These are phyloP conservation scores for Dentipellis sp. DNA, from an alignment of 768 basidiomycete genomes.

Conservation along the genomic window DNA sequence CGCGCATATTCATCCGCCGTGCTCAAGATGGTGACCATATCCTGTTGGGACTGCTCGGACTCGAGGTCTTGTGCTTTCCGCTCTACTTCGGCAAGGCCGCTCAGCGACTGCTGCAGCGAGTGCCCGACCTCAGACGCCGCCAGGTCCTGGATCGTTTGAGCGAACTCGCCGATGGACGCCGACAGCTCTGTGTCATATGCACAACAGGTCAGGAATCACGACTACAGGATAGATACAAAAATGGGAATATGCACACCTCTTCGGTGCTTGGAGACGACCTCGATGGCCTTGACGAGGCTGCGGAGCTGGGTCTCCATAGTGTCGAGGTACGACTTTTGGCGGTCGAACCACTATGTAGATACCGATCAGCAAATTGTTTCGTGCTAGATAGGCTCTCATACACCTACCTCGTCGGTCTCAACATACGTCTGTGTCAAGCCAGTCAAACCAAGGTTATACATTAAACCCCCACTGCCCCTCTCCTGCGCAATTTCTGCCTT, in stretches of 20 bases:
- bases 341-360: constrained; percentile 81
- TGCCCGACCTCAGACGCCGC: constrained; percentile 68
- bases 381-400: background rate
- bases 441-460: constrained; percentile 76
- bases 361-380: background rate
- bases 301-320: constrained; percentile 85
- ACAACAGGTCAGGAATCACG: background rate
- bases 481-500: constrained; percentile 72
- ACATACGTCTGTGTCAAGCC: constrained; percentile 74
- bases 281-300: constrained; percentile 79
- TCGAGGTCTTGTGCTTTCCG: constrained; percentile 52
- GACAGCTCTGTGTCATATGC: constrained; percentile 47
- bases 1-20: constrained; percentile 94
- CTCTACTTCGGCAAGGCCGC: constrained; percentile 66
- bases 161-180: constrained; percentile 67
- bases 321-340: constrained; percentile 77
- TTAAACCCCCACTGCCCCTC: constrained; percentile 67
- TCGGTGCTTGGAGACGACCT: constrained; percentile 76
- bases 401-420: constrained; percentile 75
- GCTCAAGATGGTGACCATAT: constrained; percentile 72
- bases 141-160: constrained; percentile 59
- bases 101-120: constrained; percentile 62
- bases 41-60: constrained; percentile 20
- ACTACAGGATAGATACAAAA: background rate
- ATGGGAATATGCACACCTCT: constrained; percentile 36